Base-by-base conservation (phyloP, 371 early-diverging fungal genomes). In the Basidiobolus meristosporus region DNA sequence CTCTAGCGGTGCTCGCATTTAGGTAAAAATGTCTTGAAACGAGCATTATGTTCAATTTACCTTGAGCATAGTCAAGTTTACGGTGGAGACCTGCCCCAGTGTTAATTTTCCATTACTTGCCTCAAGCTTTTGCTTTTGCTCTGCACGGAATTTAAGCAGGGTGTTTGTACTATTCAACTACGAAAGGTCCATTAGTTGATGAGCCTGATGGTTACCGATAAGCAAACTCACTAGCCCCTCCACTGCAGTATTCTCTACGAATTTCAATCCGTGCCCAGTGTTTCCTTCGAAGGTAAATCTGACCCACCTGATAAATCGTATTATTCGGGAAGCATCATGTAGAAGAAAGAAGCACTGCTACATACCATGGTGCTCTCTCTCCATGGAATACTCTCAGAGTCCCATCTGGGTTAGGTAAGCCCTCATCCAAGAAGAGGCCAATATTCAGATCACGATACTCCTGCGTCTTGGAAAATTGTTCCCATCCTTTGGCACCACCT, bases 351-450 rank as follows among this genome's bases (percentile, higher is more conserved):
- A 3, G 7, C 5, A 50, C n/a, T 33, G 44, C 46, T 40, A 63
- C 50, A 59, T 77, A 83, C 83, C 84, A 83, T 9, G 70, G 64
- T 32, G 75, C 64, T 7, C 82, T 60, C 58, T 85, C 84, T 28
- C 78, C 81, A 47, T 83, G 79, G 52, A 73, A 84, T 41, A 80
- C 75, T 47, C 67, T 68, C 48, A 70, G 55, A 0, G 49, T 56
- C 21, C 63, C 43, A 36, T 40, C 14, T 3, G 18, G 5, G 28
- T 32, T 16, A 37, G 26, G 21, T 21, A 34, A 41, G 23, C 82
- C 85, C 44, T 86, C 87, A 44, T 86, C 87, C 32, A 84, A 58
- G 9, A 70, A 72, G 52, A 84, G 71, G n/a, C 70, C 87, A 17
- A 76, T 62, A 36, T 81, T 77, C 22, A 86, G 62, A 6, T 47